Conservation (phyloP, 2,329 filamentous ascomycete species). For the Macroventuria anomochaeta region DNA sequence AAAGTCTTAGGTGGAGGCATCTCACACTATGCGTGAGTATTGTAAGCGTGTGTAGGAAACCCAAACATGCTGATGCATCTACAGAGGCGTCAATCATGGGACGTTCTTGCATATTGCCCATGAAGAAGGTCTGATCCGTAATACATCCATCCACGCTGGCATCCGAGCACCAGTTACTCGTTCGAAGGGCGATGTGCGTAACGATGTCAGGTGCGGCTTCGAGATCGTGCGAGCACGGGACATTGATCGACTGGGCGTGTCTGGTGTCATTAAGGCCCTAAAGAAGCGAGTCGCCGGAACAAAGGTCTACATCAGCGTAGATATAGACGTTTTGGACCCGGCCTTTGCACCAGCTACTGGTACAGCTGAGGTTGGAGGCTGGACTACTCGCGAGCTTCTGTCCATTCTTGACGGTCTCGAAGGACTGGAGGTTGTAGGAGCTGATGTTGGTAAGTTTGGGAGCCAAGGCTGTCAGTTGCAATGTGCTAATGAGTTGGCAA, state of each 20-base stretch:
- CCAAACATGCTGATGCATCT: conserved; percentile 7
- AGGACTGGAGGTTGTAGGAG: conserved; percentile 64
- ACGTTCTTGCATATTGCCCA: conserved; percentile 69
- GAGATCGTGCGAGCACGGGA: conserved; percentile 63
- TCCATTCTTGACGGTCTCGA: conserved; percentile 65
- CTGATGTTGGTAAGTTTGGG: conserved; percentile 58
- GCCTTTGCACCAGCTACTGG: conserved; percentile 64
- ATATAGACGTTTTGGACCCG: conserved; percentile 64
- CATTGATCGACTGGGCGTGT: conserved; percentile 57
- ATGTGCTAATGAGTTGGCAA: conserved; percentile 8
- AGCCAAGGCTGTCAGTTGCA: neutral
- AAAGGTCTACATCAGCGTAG: conserved; percentile 63
- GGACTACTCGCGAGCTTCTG: conserved; percentile 65
- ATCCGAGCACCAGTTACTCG: conserved; percentile 63
- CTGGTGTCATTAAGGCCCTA: conserved; percentile 57
- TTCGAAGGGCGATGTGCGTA: conserved; percentile 59
- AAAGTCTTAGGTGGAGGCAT: conserved; percentile 63
- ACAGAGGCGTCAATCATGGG: conserved; percentile 63
- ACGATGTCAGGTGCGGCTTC: conserved; percentile 67
- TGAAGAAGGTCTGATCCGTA: conserved; percentile 65
- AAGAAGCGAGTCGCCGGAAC: conserved; percentile 59
- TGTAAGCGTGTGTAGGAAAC: neutral
- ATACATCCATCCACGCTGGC: conserved; percentile 67
- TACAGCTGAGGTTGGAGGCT: conserved; percentile 67
- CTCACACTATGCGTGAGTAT: conserved; percentile 64